Base-by-base conservation (phyloP, 768 basidiomycete genomes). In the Mycena capillaripes region DNA sequence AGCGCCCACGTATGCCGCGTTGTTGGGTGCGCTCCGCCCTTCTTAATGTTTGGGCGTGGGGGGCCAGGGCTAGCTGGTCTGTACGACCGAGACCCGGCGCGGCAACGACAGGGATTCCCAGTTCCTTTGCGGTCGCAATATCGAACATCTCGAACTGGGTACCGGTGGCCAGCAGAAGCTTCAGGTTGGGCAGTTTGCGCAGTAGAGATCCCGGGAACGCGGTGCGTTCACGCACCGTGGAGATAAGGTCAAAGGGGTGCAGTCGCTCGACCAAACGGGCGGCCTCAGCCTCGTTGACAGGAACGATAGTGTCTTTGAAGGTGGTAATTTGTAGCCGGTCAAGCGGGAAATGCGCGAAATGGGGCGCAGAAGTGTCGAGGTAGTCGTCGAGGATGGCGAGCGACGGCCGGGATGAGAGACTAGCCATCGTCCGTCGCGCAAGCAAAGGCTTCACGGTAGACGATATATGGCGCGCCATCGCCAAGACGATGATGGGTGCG, bases 371-470 rank as follows among this genome's bases (percentile, higher is more conserved):
- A 27, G 52, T 42, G 64, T 30, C 23, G 52, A 56, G 55, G 55
- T 66, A 57, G 53, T 66, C 64, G 38, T 66, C 64, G 21, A 66
- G 23, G n/a, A 66, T 66, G 27, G 64, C 64, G 52, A 66, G 64
- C 40, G 62, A 64, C 9, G 62, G 62, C 8, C 62, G 48, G 3
- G 61, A 50, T 11, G 61, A 46, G 32, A 52, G 32, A 38, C 50
- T 9, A 17, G 46, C 19, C 61, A 63, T 23, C 5, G 46, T 64
- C 4, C 62, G 62, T 25, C 48, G 62, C 9, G 48, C n/a, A 34
- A 64, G 36, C 42, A 48, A 38, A 36, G 36, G 56, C 9, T 38
- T 58, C 56, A 58, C 4, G n/a, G n/a, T 23, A 57, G 55, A 11
- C 14, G 55, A 23, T 16, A 38, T 6, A 12, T 36, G 34, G 12